Conservation (phyloP, 306 rosid genomes). For the Medicago truncatula region MtrunA17r5.0-ANR NC_053046.1:29505501-29506000, state of each 20-base stretch:
- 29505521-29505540: constrained; percentile 6
- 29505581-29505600: constrained; percentile 92
- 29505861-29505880: constrained; percentile 87
- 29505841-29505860: constrained; percentile 10
- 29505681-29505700: constrained; percentile 79
- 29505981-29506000: constrained; percentile 74
- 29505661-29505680: constrained; percentile 53
- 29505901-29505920: constrained; percentile 85
- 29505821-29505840: constrained; percentile 22
- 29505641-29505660: constrained; percentile 64
- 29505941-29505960: constrained; percentile 77
- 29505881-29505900: constrained; percentile 89
- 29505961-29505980: constrained; percentile 69
- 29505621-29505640: constrained; percentile 91
- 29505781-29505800: constrained; percentile 83
- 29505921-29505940: constrained; percentile 95
- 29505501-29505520: constrained; percentile 12
- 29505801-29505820: constrained; percentile 34
- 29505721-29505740: constrained; percentile 79
- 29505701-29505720: constrained; percentile 92
- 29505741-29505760: constrained; percentile 92
- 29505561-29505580: constrained; percentile 42
- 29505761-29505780: constrained; percentile 97
- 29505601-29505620: constrained; percentile 94
- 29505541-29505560: not conserved